Percentiles rank a stretch among this genome's conserved stretches.
Conservation (phyloP, 2,329 filamentous ascomycete genomes). For the Fusarium abutilonis region DNA sequence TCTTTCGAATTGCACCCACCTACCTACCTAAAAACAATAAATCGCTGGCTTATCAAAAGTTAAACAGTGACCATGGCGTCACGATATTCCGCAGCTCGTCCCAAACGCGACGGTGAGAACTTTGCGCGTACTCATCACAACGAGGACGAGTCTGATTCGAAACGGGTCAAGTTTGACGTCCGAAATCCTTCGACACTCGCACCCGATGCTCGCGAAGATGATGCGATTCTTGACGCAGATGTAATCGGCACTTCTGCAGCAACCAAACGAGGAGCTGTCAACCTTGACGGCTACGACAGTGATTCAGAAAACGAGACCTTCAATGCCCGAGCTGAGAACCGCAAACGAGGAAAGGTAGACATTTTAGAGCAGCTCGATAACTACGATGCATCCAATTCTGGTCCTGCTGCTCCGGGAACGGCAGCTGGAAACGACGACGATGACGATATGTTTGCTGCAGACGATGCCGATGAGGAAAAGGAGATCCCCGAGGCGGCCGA, state of each 20-base stretch:
- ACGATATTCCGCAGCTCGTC: conserved; percentile 73
- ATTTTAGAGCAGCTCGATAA: conserved; percentile 64
- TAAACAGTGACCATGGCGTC: conserved; percentile 59
- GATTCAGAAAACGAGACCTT: conserved; percentile 94
- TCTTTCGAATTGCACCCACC: neutral
- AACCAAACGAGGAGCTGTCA: conserved; percentile 92
- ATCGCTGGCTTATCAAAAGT: neutral
- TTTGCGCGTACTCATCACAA: conserved; percentile 79
- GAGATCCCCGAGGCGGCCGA: conserved; percentile 48
- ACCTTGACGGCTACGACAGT: conserved; percentile 95
- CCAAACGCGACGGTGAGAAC: conserved; percentile 84
- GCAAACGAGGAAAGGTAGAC: conserved; percentile 60
- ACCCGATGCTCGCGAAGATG: conserved; percentile 76
- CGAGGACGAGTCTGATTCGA: conserved; percentile 62
- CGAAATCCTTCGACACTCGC: conserved; percentile 94
- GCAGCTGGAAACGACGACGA: conserved; percentile 68
- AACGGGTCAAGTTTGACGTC: conserved; percentile 91
- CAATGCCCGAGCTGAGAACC: conserved; percentile 74
- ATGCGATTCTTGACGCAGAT: conserved; percentile 85
- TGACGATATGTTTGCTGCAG: conserved; percentile 79
- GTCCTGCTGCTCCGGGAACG: conserved; percentile 55
- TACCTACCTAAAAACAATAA: neutral
- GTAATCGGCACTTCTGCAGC: conserved; percentile 84
- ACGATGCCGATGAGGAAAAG: conserved; percentile 63
- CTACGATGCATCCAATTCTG: conserved; percentile 59